Percentiles rank a stretch among this genome's conserved stretches.
phyloP scores from a whole-genome alignment of 495 filamentous ascomycete genomes.

The Parachaetomium inaequale region DNA sequence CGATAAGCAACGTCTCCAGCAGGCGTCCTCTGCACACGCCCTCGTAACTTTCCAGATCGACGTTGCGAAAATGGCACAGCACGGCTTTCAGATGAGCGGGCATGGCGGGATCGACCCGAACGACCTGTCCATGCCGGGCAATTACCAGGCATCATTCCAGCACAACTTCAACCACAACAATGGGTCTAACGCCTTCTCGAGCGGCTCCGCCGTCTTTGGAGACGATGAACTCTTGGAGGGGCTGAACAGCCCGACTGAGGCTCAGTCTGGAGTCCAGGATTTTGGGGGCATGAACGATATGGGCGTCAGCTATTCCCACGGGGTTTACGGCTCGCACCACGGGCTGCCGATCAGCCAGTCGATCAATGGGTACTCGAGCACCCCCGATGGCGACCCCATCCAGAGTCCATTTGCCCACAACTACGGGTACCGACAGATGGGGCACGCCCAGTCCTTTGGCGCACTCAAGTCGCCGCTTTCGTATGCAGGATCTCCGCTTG shows the following conservation, averaged over 20 bases:
- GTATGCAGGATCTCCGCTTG: slow-evolving; percentile 49
- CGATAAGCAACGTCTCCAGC: not conserved
- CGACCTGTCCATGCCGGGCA: slow-evolving; percentile 66
- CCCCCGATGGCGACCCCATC: slow-evolving; percentile 82
- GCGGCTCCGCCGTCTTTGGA: slow-evolving; percentile 51
- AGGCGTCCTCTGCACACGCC: not conserved
- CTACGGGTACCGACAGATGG: slow-evolving; percentile 66
- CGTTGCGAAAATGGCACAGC: slow-evolving; percentile 48
- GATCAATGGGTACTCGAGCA: slow-evolving; percentile 76
- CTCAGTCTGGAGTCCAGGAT: slow-evolving; percentile 47
- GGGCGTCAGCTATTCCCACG: slow-evolving; percentile 45
- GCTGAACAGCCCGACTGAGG: slow-evolving; percentile 47
- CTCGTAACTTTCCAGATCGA: not conserved
- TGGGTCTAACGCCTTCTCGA: slow-evolving; percentile 36
- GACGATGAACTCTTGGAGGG: slow-evolving; percentile 65
- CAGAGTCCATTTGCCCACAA: slow-evolving; percentile 79
- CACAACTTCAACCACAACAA: slow-evolving; percentile 42
- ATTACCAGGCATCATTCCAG: slow-evolving; percentile 39
- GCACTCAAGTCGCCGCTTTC: slow-evolving; percentile 51
- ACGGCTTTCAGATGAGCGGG: slow-evolving; percentile 62
- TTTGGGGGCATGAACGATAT: slow-evolving; percentile 46
- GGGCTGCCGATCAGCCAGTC: slow-evolving; percentile 50
- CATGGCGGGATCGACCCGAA: slow-evolving; percentile 78
- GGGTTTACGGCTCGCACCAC: slow-evolving; percentile 46
- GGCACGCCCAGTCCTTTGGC: slow-evolving; percentile 51